A percentile compares a stretch with the other conserved stretches of the same genome.
Evolutionary conservation across 768 basidiomycete species (phyloP).

Genomic region (Collybia nuda): DNA sequence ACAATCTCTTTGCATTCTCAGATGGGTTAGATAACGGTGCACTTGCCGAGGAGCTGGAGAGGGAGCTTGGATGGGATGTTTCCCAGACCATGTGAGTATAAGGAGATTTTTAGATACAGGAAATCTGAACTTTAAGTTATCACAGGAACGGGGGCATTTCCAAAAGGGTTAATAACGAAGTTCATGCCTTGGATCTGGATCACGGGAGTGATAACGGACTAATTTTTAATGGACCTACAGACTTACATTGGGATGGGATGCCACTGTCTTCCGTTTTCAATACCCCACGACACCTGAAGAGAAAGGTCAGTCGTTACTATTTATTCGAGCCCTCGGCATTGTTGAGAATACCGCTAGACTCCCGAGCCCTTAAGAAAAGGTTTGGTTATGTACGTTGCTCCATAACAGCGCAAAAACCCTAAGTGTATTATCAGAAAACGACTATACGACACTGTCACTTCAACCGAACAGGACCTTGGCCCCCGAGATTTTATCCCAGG

Average conservation of each 20-base stretch:
- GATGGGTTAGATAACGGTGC: slow-evolving; percentile 59
- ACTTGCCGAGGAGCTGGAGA: slow-evolving; percentile 72
- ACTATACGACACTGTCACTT: neutral
- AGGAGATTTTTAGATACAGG: slow-evolving; percentile 2
- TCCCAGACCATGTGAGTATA: slow-evolving; percentile 26
- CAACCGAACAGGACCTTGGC: neutral
- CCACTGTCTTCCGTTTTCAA: no score
- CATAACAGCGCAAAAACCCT: neutral
- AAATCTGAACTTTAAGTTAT: slow-evolving; percentile 3
- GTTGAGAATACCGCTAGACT: neutral
- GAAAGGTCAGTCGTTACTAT: slow-evolving; percentile 9
- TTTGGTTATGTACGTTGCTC: neutral
- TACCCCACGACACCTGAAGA: slow-evolving; percentile 3
- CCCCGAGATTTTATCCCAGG: slow-evolving; percentile 20
- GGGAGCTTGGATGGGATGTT: slow-evolving; percentile 71
- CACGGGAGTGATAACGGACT: slow-evolving; percentile 13
- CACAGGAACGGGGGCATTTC: no score
- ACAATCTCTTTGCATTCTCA: slow-evolving; percentile 49
- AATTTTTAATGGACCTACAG: neutral
- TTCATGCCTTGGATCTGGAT: slow-evolving; percentile 24
- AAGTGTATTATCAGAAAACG: neutral
- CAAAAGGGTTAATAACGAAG: neutral
- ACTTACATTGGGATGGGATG: neutral
- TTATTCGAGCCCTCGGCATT: neutral
- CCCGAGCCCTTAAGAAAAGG: slow-evolving; percentile 14